Evolutionary conservation across 352 stramenopile species (phyloP).

Genomic region (Pythium plurisporium): DNA sequence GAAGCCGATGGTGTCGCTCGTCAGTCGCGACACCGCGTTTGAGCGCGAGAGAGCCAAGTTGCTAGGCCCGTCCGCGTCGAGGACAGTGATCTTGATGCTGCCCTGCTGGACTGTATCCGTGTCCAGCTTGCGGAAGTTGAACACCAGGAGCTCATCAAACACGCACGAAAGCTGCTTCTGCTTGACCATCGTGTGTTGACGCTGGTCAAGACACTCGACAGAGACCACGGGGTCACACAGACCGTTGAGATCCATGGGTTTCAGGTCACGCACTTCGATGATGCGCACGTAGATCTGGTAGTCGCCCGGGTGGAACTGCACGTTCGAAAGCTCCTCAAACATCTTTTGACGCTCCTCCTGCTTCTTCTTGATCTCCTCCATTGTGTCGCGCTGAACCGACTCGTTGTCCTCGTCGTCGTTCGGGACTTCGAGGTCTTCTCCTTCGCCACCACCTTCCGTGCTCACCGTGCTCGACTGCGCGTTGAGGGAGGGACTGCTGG

Average conservation of each 20-base stretch:
- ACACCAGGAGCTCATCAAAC: conserved; percentile 90
- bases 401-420: conserved; percentile 33
- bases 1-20: conserved; percentile 83
- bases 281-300: conserved; percentile 86
- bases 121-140: conserved; percentile 81
- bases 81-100: conserved; percentile 77
- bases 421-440: conserved; percentile 23
- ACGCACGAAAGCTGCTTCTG: conserved; percentile 82
- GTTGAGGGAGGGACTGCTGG: background rate
- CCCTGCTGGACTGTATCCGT: conserved; percentile 68
- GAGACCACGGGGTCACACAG: conserved; percentile 86
- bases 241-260: conserved; percentile 82
- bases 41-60: conserved; percentile 19
- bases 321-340: conserved; percentile 62
- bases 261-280: conserved; percentile 89
- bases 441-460: conserved; percentile 15
- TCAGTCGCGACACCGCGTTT: conserved; percentile 25
- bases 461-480: conserved; percentile 13
- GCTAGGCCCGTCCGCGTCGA: conserved; percentile 62
- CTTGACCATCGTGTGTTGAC: conserved; percentile 77
- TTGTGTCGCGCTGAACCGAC: conserved; percentile 40
- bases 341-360: conserved; percentile 75
- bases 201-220: conserved; percentile 78
- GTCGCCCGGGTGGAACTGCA: conserved; percentile 77
- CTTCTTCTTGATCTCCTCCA: conserved; percentile 53